A percentile compares a stretch with the other conserved stretches of the same genome.
Conservation (phyloP, 306 rosid genomes). For the Amphicarpaea edgeworthii region DNA sequence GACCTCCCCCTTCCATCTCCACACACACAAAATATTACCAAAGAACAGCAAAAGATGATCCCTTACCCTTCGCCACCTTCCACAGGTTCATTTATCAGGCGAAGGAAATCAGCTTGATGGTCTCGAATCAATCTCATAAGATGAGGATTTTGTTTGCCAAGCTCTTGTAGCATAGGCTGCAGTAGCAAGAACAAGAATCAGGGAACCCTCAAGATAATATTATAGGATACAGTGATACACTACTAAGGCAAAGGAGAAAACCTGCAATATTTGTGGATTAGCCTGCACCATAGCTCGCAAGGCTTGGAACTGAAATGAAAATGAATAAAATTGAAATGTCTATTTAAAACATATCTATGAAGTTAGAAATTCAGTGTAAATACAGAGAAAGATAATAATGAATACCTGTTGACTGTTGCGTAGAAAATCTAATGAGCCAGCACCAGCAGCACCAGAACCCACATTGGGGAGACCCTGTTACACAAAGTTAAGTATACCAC, state of each 20-base stretch:
- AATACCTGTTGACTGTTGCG: constrained; percentile 91
- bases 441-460: constrained; percentile 76
- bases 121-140: constrained; percentile 88
- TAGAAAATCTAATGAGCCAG: constrained; percentile 82
- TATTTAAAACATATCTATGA: constrained; percentile 1
- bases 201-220: neutral
- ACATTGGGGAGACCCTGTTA: constrained; percentile 83
- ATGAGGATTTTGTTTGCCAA: constrained; percentile 96
- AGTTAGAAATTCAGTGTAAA: constrained; percentile 7
- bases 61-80: constrained; percentile 93
- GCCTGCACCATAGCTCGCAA: constrained; percentile 95
- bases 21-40: neutral
- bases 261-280: constrained; percentile 98
- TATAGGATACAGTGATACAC: constrained; percentile 3
- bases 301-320: constrained; percentile 73
- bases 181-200: constrained; percentile 43
- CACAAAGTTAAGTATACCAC: constrained; percentile 39
- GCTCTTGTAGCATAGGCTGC: constrained; percentile 99
- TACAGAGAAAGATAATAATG: neutral
- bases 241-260: constrained; percentile 40
- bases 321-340: constrained; percentile 8
- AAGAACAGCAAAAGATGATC: constrained; percentile 23
- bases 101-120: constrained; percentile 91
- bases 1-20: neutral
- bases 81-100: constrained; percentile 83